Evolutionary conservation across 2,329 filamentous ascomycete genomes (phyloP), one percentile per base, ranked within the genome.

Genomic region (Colletotrichum noveboracense): DNA sequence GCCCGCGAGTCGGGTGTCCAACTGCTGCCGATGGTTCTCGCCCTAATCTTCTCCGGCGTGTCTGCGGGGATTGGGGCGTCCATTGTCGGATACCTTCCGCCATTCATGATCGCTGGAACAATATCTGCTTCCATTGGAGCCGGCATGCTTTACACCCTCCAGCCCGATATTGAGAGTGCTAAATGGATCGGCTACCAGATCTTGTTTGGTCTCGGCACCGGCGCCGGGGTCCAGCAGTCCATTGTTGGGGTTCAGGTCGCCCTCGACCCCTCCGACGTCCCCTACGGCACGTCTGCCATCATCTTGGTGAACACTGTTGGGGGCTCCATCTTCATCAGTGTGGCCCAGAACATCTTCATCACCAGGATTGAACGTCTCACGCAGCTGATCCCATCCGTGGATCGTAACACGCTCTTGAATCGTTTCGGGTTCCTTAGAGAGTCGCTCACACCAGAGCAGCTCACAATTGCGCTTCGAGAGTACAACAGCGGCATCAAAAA

Each of bases 1-100:
- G 83, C 87, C 0, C 80, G 83, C n/a, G 80, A 83, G 65, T 86
- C 85, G 9, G 85, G 86, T 5, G 82, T 87, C 32, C 82, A 81
- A 16, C 85, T 84, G 65, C 78, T 88, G 10, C 87, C 85, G 5
- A 80, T 85, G 77, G 81, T 87, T 7, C 78, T 87, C 21, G 60
- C 69, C 12, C n/a, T 70, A 13, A 70, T 70, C 2, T 28, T 21
- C 26, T 55, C 67, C 3, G 67, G 55, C 9, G 43, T 70, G 8
- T 32, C 61, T n/a, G 67, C 34, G 9, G 67, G 67, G 24, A 61
- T 70, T 7, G 67, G 67, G 30, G 67, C 67, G 16, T 70, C 72
- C 26, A 38, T 70, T 24, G 26, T 75, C 3, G 72, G 72, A 2
- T 71, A 75, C 36, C 55, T 70, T 5, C 58, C 66, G 5, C 72